Conservation (phyloP, 768 basidiomycete species). For the Gautieria morchelliformis region DNA sequence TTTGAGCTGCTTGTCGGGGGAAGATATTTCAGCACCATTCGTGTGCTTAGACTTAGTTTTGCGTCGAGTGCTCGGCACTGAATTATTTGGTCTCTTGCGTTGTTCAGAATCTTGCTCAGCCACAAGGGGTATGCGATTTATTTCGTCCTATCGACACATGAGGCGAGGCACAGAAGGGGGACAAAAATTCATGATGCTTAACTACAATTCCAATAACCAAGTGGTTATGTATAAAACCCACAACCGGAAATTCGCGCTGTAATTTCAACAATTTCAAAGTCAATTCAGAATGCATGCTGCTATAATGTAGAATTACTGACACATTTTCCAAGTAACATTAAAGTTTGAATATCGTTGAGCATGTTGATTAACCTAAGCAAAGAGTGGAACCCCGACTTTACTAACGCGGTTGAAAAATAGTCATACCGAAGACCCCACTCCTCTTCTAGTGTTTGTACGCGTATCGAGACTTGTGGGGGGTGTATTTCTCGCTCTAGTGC, state of each 20-base stretch:
- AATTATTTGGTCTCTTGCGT: constrained; percentile 10
- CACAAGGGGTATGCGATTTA: constrained; percentile 18
- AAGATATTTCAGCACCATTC: constrained; percentile 6
- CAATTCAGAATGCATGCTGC: neutral
- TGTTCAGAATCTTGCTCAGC: constrained; percentile 3
- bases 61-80: constrained; percentile 13
- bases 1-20: neutral
- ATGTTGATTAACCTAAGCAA: constrained; percentile 58
- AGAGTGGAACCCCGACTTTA: neutral
- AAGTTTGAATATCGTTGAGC: constrained; percentile 49
- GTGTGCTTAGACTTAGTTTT: constrained; percentile 20
- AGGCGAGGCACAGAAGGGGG: neutral
- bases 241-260: constrained; percentile 79
- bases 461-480: constrained; percentile 45
- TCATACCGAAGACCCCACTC: constrained; percentile 65
- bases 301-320: constrained; percentile 25
- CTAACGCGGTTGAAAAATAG: constrained; percentile 4
- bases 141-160: constrained; percentile 39
- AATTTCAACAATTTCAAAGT: too few relatives aligned
- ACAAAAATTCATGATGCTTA: constrained; percentile 22
- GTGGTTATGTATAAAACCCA: constrained; percentile 58
- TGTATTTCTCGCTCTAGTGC: constrained; percentile 65
- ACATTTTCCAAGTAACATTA: constrained; percentile 38
- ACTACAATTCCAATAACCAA: constrained; percentile 68
- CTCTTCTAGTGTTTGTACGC: constrained; percentile 50